phyloP scores from a whole-genome alignment of 176 grass and related monocot species.

The Neostapfia colusana region DNA sequence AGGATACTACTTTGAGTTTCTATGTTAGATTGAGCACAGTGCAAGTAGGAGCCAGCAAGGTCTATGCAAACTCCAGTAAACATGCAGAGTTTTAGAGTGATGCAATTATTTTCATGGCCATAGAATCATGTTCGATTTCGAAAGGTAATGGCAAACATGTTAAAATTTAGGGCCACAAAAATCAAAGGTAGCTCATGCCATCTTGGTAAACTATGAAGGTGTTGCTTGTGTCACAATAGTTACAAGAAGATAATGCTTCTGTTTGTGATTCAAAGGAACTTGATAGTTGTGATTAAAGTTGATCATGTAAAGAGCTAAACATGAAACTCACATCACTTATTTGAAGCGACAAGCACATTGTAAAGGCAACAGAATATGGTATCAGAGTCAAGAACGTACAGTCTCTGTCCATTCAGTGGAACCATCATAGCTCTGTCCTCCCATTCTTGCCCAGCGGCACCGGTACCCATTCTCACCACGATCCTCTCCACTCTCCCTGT shows the following conservation, averaged over 20 bases:
- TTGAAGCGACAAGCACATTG: not conserved
- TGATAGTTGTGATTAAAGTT: not conserved
- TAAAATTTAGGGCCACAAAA: not conserved
- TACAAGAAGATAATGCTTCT: not conserved
- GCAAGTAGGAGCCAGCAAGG: slow-evolving; percentile 16
- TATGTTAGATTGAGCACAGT: slow-evolving; percentile 7
- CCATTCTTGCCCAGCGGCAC: slow-evolving; percentile 92
- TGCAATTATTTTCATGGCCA: slow-evolving; percentile 14
- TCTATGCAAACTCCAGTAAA: not conserved
- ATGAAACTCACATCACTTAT: not conserved
- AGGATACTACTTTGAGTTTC: not conserved
- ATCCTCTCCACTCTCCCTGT: slow-evolving; percentile 84
- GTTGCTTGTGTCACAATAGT: no score
- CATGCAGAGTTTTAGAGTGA: not conserved
- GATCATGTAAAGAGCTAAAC: not conserved
- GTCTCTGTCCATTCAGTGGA: slow-evolving; percentile 86
- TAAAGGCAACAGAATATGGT: not conserved
- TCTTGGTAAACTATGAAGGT: not conserved
- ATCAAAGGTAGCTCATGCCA: not conserved
- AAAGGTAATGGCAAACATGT: not conserved
- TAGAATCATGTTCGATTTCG: not conserved
- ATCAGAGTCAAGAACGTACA: slow-evolving; percentile 41
- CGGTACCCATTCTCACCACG: slow-evolving; percentile 76
- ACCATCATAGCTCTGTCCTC: slow-evolving; percentile 76
- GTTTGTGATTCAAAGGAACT: not conserved